phyloP scores from a whole-genome alignment of 2,329 filamentous ascomycete species.

The Claviceps humidiphila region DNA sequence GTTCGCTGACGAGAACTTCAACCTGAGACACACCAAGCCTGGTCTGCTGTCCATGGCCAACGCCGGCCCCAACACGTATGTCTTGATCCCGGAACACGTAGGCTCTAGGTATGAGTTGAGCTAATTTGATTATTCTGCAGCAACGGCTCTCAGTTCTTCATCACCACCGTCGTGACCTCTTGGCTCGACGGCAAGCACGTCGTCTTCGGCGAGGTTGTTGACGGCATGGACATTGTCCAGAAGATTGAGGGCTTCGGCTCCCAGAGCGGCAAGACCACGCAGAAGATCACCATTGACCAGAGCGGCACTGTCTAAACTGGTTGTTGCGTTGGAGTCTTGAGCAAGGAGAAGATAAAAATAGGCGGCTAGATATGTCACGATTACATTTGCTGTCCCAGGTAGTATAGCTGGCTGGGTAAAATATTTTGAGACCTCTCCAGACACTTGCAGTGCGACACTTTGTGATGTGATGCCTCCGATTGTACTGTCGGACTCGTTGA shows the following conservation, averaged over 20 bases:
- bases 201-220: conserved; percentile 63
- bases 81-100: conserved; percentile 8
- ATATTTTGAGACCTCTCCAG: no score
- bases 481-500: no score
- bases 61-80: conserved; percentile 12
- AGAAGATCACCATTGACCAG: conserved; percentile 44
- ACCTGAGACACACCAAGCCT: conserved; percentile 10
- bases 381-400: neutral
- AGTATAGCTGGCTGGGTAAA: neutral
- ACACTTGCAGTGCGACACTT: neutral
- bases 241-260: conserved; percentile 45
- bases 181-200: conserved; percentile 79
- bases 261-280: conserved; percentile 37
- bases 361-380: conserved; percentile 1
- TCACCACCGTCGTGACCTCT: conserved; percentile 82
- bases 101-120: neutral
- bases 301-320: conserved; percentile 33
- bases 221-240: conserved; percentile 40
- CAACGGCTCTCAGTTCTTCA: conserved; percentile 97
- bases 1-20: conserved; percentile 11
- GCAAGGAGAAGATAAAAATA: neutral
- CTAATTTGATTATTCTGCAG: conserved; percentile 30
- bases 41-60: conserved; percentile 12
- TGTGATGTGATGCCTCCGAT: no score
- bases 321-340: neutral